phyloP scores from a whole-genome alignment of 306 rosid genomes.

The Arachis hypogaea region DNA sequence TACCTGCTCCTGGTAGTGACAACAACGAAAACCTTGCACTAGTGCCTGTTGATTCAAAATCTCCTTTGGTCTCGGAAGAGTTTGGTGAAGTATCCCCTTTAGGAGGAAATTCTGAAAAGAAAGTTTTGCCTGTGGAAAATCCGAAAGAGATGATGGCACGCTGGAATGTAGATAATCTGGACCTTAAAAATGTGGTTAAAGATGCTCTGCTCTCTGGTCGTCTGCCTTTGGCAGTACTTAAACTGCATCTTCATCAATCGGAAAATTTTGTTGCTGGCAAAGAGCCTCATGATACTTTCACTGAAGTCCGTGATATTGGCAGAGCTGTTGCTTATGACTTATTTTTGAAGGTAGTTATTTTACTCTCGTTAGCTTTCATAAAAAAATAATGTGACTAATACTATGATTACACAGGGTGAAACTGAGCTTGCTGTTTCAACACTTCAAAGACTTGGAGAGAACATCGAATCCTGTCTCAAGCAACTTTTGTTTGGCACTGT shows the following conservation, averaged over 20 bases:
- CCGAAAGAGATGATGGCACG: conserved; percentile 95
- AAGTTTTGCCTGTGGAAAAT: conserved; percentile 68
- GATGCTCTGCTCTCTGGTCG: conserved; percentile 96
- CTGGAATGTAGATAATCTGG: conserved; percentile 87
- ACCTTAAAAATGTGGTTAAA: conserved; percentile 82
- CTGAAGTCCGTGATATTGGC: conserved; percentile 95
- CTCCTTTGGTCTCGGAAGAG: conserved; percentile 58
- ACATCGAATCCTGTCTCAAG: conserved; percentile 82
- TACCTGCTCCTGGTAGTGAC: conserved; percentile 43
- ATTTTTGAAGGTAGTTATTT: conserved; percentile 77
- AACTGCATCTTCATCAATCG: conserved; percentile 81
- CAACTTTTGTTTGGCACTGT: conserved; percentile 89
- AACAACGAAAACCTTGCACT: conserved; percentile 61
- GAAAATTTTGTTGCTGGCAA: conserved; percentile 63
- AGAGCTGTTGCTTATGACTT: conserved; percentile 94
- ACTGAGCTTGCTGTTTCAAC: conserved; percentile 90
- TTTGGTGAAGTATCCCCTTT: conserved; percentile 52
- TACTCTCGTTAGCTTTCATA: conserved; percentile 32
- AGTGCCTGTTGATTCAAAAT: conserved; percentile 53
- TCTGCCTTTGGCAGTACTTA: conserved; percentile 97
- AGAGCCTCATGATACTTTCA: conserved; percentile 77
- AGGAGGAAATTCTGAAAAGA: conserved; percentile 53
- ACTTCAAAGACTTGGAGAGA: conserved; percentile 93
- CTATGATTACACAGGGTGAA: conserved; percentile 77
- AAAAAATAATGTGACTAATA: conserved; percentile 28